Evolutionary conservation across 1,284 basidiomycete species (phyloP), one percentile per base, ranked within the genome.

Genomic region (Cerrena zonata): DNA sequence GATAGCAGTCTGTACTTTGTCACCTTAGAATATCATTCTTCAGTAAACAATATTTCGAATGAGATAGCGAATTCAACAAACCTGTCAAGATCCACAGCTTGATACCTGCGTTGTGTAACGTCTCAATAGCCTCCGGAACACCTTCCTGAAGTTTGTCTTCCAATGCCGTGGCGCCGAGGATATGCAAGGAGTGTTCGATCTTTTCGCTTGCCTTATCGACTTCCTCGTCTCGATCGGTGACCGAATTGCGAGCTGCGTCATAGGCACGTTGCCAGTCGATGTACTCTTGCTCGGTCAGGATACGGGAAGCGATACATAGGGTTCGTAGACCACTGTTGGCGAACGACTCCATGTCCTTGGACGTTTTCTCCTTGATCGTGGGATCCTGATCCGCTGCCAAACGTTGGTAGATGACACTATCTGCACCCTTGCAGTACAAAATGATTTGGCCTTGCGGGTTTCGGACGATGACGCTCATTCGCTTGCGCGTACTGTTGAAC

Each of bases 141-240:
- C 95, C 94, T 61, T 90, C 92, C 67, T 99, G 95, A 55, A 98
- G 71, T 74, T 97, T 97, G 69, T 98, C 95, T 68, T 99, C 94
- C 47, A 99, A 70, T 2, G 94, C 94, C 0, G 95, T 98, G 2
- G 94, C 95, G 1, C 95, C 94, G 2, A 99, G 76, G 49, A 99
- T 87, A 15, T 72, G 68, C 45, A 99, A 70, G 30, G 82, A 82
- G 62, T 89, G 83, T 65, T 99, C 94, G 58, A 98, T 83, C 59
- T 79, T 61, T 54, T 92, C 91, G 59, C 83, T 87, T 2, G 90
- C 91, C 69, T 85, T 87, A 55, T 96, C 94, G 42, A 98, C 85
- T 66, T 88, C 87, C 61, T 91, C 91, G 38, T 97, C 94, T 42
- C 95, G 78, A 54, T 93, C 86, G 43, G 80, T 78, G 39, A 86